Base-by-base conservation (phyloP, 306 rosid species). In the Vigna radiata region DNA sequence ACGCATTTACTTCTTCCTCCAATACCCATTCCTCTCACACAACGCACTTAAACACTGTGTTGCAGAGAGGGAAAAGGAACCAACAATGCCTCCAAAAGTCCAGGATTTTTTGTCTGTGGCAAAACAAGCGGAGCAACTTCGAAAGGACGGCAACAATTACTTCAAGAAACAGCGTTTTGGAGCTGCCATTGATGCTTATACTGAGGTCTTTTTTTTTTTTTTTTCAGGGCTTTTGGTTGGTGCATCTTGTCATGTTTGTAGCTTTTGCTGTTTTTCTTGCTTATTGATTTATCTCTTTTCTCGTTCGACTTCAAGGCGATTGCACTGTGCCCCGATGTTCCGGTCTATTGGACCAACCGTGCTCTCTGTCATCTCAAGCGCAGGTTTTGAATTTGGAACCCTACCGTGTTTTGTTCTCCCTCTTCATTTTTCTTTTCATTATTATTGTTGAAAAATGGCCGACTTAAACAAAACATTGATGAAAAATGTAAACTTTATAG, bases 181-280 rank as follows among this genome's bases (percentile, higher is more conserved):
- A 21, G 96, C 91, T 27, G 91, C 97, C 79, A 90, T 92, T 3
- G 97, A 92, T 44, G 93, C 91, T 14, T 92, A 92, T 41, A 92
- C 96, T 11, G 89, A 85, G 93, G 97, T 63, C 29, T 64, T 39
- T 39, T 39, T 39, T 3, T 1, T 50, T 6, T 5, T 12, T 11
- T 1, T 47, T 9, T 21, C 3, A 23, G 4, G 64, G 10, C 1
- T 15, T 49, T 3, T 15, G 53, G 8, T 41, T 41, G 4, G 13
- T 41, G 12, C 46, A 41, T 41, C 4, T 41, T 41, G 2, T 41
- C 46, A 41, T 13, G 36, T 12, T 58, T 25, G 4, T 13, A 56
- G 11, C 15, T 33, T 58, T 58, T 23, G 4, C 6, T 23, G 7
- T 0, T 23, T 56, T 56, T 56, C 36, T 56, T 56, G 16, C n/a